These are phyloP conservation scores for Chimonanthus praecox DNA, from an alignment of 164 flowering plant genomes.

Conservation along the genomic window DNA sequence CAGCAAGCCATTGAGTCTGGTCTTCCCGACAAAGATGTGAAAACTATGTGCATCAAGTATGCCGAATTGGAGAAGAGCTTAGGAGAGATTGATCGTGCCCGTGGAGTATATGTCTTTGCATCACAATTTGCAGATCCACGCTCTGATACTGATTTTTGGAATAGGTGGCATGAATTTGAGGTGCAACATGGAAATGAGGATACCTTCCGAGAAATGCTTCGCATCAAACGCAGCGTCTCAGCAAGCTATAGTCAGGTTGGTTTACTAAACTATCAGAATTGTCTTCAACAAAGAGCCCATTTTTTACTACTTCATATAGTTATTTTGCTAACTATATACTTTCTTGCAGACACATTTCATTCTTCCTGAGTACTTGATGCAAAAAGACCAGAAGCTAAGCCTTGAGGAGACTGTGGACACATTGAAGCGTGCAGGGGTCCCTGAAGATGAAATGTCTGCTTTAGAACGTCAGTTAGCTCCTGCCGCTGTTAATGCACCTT, in stretches of 20 bases:
- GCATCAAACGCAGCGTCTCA: constrained; percentile 77
- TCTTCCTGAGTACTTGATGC: constrained; percentile 82
- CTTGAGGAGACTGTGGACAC: constrained; percentile 76
- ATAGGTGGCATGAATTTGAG: constrained; percentile 84
- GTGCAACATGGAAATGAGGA: constrained; percentile 96
- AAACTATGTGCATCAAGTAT: constrained; percentile 82
- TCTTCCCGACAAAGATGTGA: constrained; percentile 84
- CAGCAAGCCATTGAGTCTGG: constrained; percentile 85
- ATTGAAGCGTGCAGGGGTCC: constrained; percentile 70
- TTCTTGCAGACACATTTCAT: constrained; percentile 76
- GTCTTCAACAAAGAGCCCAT: too few species aligned
- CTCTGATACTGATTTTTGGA: constrained; percentile 80
- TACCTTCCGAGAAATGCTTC: constrained; percentile 92
- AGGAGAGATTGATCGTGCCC: constrained; percentile 91
- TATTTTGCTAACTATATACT: neutral
- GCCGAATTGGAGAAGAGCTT: constrained; percentile 91
- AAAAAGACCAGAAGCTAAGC: constrained; percentile 63
- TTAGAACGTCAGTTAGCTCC: constrained; percentile 76
- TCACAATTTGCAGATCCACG: constrained; percentile 85
- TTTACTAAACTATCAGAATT: constrained; percentile 1
- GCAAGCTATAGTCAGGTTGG: constrained; percentile 88
- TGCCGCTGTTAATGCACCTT: constrained; percentile 17
- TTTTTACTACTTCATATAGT: neutral
- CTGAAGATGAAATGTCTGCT: constrained; percentile 95
- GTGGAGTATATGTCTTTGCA: constrained; percentile 59